Base-by-base conservation (phyloP, 2,329 filamentous ascomycete species). In the Alternaria conjuncta region DNA sequence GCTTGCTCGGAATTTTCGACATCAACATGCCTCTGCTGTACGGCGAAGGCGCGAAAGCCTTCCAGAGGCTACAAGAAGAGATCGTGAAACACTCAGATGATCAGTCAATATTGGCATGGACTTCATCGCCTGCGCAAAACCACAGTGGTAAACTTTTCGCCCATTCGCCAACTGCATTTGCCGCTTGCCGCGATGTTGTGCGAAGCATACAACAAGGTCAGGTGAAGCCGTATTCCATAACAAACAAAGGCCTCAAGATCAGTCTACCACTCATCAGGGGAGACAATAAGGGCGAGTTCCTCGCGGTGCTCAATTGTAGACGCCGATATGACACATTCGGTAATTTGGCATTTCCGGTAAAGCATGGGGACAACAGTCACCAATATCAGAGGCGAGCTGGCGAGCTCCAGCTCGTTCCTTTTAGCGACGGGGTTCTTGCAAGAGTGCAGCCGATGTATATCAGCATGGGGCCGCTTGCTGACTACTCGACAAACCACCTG, bases 1-100 rank as follows among this genome's bases (percentile, higher is more conserved):
- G 46, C 25, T n/a, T 49, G 13, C 21, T 49, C 12, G 46, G 46
- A 15, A 26, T 49, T 13, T 49, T 49, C 46, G 25, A 49, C 46
- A 49, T 49, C 21, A 23, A 23, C 46, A 49, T 49, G 46, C 46
- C 46, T 15, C 23, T 49, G 6, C 46, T 49, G 4, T 49, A 49
- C 25, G 46, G 46, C 8, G 18, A 49, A 49, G 13, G 46, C 2
- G 4, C 21, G 4, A 21, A 49, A 25, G 46, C 18, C 8, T 49
- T 49, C 46, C 20, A 23, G 13, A 15, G 46, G 20, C 46, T 49
- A 21, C 21, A 49, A n/a, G 13, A 49, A 49, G 18, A 49, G 15
- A 49, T 49, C 9, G 21, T 21, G 46, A 49, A 49, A n/a, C 18
- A 49, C 13, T 36, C 32, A 15, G 32, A 36, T n/a, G 32, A 36